Percentiles rank a stretch among this genome's conserved stretches.
phyloP scores from a whole-genome alignment of 1,139 yeast genomes.

The Nakaseomyces uthaithaninus region DNA sequence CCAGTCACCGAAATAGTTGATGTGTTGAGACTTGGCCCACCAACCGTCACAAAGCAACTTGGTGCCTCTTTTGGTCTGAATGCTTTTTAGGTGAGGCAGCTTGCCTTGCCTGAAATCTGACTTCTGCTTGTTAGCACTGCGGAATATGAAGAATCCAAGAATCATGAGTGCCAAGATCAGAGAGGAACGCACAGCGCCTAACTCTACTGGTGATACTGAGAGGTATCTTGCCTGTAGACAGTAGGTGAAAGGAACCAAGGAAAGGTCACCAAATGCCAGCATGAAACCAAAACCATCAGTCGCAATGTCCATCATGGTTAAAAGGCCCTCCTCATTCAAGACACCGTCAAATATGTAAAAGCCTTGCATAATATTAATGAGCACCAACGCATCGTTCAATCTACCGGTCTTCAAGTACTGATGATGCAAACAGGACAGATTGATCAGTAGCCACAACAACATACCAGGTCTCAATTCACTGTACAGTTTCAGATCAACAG shows the following conservation, averaged over 20 bases:
- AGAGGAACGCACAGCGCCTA: slow-evolving; percentile 40
- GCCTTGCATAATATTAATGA: slow-evolving; percentile 64
- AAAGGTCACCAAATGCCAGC: slow-evolving; percentile 89
- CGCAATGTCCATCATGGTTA: slow-evolving; percentile 91
- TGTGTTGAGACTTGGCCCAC: slow-evolving; percentile 93
- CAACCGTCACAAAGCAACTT: slow-evolving; percentile 81
- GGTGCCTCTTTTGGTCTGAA: slow-evolving; percentile 70
- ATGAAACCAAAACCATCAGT: slow-evolving; percentile 97
- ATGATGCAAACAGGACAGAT: slow-evolving; percentile 71
- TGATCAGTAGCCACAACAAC: slow-evolving; percentile 74
- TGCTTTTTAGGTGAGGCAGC: slow-evolving; percentile 54
- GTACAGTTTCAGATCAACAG: slow-evolving; percentile 80
- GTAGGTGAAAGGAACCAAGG: slow-evolving; percentile 91
- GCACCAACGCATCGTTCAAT: slow-evolving; percentile 61
- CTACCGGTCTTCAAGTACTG: slow-evolving; percentile 58
- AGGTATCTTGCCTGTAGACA: slow-evolving; percentile 78
- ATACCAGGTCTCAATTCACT: slow-evolving; percentile 95
- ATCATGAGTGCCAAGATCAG: slow-evolving; percentile 41
- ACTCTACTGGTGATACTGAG: slow-evolving; percentile 51
- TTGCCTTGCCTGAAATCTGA: slow-evolving; percentile 75
- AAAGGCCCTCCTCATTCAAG: slow-evolving; percentile 76
- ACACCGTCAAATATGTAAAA: slow-evolving; percentile 89
- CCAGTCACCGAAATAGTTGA: slow-evolving; percentile 95
- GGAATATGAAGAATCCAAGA: slow-evolving; percentile 75
- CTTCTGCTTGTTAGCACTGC: slow-evolving; percentile 76